Evolutionary conservation across 2,329 filamentous ascomycete genomes (phyloP), one percentile per base, ranked within the genome.

Genomic region (Alternaria metachromatica): DNA sequence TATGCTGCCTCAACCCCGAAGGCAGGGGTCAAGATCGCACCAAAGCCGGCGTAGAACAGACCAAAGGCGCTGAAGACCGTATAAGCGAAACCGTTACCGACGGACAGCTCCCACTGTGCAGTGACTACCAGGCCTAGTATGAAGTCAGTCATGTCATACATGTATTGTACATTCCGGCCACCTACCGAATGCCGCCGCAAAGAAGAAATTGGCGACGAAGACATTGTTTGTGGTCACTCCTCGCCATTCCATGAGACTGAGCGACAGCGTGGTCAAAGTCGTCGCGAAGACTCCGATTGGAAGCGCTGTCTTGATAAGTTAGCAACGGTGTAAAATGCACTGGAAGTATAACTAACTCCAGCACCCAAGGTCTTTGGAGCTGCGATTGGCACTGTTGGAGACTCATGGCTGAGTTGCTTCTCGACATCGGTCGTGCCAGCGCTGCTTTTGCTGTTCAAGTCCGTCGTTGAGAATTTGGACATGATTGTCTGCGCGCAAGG

Each of bases 161-260:
- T 6, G 30, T 6, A 10, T 9, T 11, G 3, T 23, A 7, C 15
- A 11, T 9, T 3, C 11, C 4, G 7, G 6, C 23, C 6, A 60
- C 50, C 28, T 80, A 0, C 85, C 85, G 55, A 87, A 81, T 0
- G 82, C 84, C 4, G 81, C 80, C 4, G 82, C 76, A 63, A 86
- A 86, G 76, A 86, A 87, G 76, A 87, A 86, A 64, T 87, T 86
- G 5, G 80, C 86, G 37, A 88, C 81, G 66, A 83, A 87, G 2
- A 85, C 84, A 57, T 86, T 87, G 1, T 80, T 82, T 2, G 80
- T 83, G 0, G 81, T 82, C 0, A 88, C 81, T 9, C 84, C 84
- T 41, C 86, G 80, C 78, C 81, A 87, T 70, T 85, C 85, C 85
- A 87, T 87, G 53, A 87, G 72, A n/a, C 82, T 82, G 1, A 87